Conservation (phyloP, 2,329 filamentous ascomycete species). For the Diaporthe amygdali region DNA sequence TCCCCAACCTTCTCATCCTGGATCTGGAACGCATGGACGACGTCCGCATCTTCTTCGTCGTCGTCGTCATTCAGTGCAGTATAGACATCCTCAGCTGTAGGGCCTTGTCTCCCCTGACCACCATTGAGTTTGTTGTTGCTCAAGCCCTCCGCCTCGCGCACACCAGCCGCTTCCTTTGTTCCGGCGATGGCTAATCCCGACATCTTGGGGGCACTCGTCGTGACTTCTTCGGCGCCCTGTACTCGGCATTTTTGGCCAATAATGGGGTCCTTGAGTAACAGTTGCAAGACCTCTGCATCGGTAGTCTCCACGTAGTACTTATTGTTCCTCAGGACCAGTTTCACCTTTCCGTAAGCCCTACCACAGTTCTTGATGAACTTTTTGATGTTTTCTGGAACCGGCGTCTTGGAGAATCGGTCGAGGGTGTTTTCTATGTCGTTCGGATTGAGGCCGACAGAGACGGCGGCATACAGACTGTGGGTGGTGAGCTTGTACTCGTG, state of each 20-base stretch:
- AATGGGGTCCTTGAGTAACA: conserved; percentile 77
- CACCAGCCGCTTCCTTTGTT: conserved; percentile 89
- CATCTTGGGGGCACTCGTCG: conserved; percentile 84
- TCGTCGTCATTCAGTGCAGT: conserved; percentile 78
- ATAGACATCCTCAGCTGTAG: conserved; percentile 71
- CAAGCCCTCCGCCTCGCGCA: conserved; percentile 70
- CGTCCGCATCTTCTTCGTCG: conserved; percentile 78
- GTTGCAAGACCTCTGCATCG: conserved; percentile 83
- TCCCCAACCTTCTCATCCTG: conserved; percentile 80
- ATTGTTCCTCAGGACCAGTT: conserved; percentile 89
- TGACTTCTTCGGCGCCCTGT: conserved; percentile 74
- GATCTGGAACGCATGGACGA: conserved; percentile 94
- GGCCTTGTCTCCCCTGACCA: conserved; percentile 53
- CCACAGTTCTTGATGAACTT: conserved; percentile 82
- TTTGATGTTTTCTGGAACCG: conserved; percentile 77
- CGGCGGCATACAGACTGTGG: conserved; percentile 90
- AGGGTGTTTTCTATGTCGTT: conserved; percentile 87
- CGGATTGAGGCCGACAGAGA: conserved; percentile 85
- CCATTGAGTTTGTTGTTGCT: conserved; percentile 41
- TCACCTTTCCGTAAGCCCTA: conserved; percentile 89
- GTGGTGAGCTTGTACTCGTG: conserved; percentile 91
- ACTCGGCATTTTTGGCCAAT: conserved; percentile 78
- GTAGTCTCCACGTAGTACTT: conserved; percentile 91
- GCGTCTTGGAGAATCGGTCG: conserved; percentile 85
- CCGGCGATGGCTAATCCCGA: conserved; percentile 89